Percentiles rank a stretch among this genome's conserved stretches.
Evolutionary conservation across 148 eudicot species (phyloP).

Genomic region (Dysphania ambrosioides): DNA sequence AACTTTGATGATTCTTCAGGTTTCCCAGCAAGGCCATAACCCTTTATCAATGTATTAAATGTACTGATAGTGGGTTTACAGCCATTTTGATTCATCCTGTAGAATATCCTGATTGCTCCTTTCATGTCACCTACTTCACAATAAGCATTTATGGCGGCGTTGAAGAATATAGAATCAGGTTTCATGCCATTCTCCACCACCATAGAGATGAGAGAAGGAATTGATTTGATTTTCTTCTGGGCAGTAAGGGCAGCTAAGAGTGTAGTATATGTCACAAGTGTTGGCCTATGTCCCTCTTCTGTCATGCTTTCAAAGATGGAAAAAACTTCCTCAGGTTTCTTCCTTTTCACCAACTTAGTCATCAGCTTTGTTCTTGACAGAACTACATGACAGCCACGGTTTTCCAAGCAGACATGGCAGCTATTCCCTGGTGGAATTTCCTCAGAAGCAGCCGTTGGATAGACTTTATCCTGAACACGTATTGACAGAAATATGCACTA

Average conservation of each 20-base stretch:
- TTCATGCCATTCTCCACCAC: constrained; percentile 64
- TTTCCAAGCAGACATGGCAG: constrained; percentile 55
- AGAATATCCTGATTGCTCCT: constrained; percentile 66
- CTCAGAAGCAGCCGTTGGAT: constrained; percentile 35
- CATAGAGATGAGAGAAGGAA: constrained; percentile 62
- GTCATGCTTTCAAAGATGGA: constrained; percentile 51
- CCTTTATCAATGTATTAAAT: constrained; percentile 81
- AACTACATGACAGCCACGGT: constrained; percentile 62
- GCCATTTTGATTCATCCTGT: constrained; percentile 69
- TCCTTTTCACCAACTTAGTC: constrained; percentile 60
- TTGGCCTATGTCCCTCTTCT: constrained; percentile 82
- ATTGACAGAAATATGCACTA: neutral
- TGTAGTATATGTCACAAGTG: constrained; percentile 81
- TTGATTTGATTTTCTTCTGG: constrained; percentile 58
- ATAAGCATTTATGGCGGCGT: constrained; percentile 86
- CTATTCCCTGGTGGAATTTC: constrained; percentile 28
- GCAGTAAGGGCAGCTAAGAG: constrained; percentile 70
- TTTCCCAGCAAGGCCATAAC: constrained; percentile 76
- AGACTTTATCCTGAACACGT: constrained; percentile 33
- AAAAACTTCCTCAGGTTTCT: constrained; percentile 63
- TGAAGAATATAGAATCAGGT: constrained; percentile 86
- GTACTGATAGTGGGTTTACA: constrained; percentile 87
- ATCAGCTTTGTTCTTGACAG: constrained; percentile 78
- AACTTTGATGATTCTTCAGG: constrained; percentile 74
- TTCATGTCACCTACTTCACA: constrained; percentile 69